A percentile compares a stretch with the other conserved stretches of the same genome.
Conservation (phyloP, 495 filamentous ascomycete genomes). For the Aeminium ludgeri region DNA sequence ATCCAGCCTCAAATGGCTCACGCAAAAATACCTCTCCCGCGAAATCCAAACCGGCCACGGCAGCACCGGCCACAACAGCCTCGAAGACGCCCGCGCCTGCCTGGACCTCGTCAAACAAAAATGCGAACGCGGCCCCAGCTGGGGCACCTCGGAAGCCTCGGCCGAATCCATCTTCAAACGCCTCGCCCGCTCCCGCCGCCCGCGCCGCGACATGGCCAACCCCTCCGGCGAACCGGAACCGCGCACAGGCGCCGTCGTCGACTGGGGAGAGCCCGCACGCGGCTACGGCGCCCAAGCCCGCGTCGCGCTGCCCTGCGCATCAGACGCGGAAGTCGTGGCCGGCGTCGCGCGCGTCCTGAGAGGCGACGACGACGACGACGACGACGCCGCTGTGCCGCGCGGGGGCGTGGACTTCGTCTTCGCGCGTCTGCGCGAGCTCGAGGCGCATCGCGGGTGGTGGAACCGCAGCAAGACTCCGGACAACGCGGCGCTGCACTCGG, state of each 20-base stretch:
- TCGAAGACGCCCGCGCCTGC: constrained; percentile 81
- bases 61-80: constrained; percentile 62
- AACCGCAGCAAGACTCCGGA: constrained; percentile 28
- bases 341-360: constrained; percentile 42
- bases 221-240: constrained; percentile 27
- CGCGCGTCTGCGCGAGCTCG: constrained; percentile 73
- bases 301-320: constrained; percentile 51
- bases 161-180: constrained; percentile 80
- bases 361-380: constrained; percentile 45
- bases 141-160: constrained; percentile 58
- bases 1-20: constrained; percentile 65
- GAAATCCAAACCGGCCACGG: constrained; percentile 68
- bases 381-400: constrained; percentile 42
- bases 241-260: constrained; percentile 64
- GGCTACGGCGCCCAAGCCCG: constrained; percentile 57
- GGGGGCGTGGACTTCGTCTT: constrained; percentile 77
- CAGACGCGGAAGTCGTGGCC: constrained; percentile 57
- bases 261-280: constrained; percentile 68
- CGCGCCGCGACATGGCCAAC: constrained; percentile 35
- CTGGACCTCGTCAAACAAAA: constrained; percentile 89
- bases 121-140: constrained; percentile 73
- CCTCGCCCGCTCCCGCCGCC: constrained; percentile 40
- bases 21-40: constrained; percentile 59
- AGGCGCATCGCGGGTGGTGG: constrained; percentile 69
- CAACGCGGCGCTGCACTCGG: constrained; percentile 21